Percentiles rank a stretch among this genome's conserved stretches.
phyloP scores from a whole-genome alignment of 2,329 filamentous ascomycete genomes.

The Penicillium sp. region DNA sequence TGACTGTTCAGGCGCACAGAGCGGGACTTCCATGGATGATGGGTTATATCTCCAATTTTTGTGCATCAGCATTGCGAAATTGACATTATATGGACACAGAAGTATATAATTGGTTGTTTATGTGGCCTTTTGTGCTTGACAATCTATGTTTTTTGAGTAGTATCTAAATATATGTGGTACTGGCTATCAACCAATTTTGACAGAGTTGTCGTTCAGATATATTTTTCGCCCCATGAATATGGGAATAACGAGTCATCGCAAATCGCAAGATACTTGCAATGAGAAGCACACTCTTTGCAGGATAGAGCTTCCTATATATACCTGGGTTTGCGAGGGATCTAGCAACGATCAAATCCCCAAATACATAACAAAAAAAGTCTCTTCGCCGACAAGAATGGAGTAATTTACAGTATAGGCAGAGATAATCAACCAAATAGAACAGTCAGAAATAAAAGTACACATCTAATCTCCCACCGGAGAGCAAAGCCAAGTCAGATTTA shows the following conservation, averaged over 20 bases:
- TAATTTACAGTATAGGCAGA: conserved; percentile 6
- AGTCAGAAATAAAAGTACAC: conserved; percentile 4
- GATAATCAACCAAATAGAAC: background rate
- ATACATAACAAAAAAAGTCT: background rate
- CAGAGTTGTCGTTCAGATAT: too few relatives aligned
- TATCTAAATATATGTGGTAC: too few relatives aligned
- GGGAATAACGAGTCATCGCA: too few relatives aligned
- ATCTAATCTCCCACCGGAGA: background rate
- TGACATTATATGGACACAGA: background rate
- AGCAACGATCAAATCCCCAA: background rate
- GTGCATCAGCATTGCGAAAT: background rate
- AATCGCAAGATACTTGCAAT: too few relatives aligned
- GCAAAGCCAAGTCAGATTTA: background rate
- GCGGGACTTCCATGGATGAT: background rate
- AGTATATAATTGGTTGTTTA: too few relatives aligned
- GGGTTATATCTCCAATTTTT: background rate
- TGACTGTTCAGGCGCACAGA: background rate
- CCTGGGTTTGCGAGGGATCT: background rate
- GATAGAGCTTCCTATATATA: too few relatives aligned
- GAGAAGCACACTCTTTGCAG: too few relatives aligned
- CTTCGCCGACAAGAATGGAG: conserved; percentile 5
- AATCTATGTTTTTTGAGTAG: too few relatives aligned
- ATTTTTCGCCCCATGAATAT: too few relatives aligned
- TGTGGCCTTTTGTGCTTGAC: too few relatives aligned
- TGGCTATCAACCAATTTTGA: too few relatives aligned